Conservation (phyloP, 208 protist genomes). For the Trypanosoma mega region DNA sequence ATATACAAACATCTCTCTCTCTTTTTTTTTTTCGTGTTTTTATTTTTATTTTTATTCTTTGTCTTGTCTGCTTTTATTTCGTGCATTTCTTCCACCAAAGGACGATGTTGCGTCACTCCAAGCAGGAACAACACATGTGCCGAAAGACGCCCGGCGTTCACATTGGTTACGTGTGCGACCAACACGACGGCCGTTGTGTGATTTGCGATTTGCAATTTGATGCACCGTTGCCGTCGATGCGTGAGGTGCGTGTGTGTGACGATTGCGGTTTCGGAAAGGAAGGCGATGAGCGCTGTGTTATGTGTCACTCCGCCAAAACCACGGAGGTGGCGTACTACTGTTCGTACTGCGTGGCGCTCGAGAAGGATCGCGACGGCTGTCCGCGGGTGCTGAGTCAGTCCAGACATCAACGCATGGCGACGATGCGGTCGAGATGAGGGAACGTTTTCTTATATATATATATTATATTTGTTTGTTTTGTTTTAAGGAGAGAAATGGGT, state of each 20-base stretch:
- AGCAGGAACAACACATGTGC: slow-evolving; percentile 87
- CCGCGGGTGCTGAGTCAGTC: slow-evolving; percentile 80
- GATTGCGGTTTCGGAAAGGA: slow-evolving; percentile 81
- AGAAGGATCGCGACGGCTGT: slow-evolving; percentile 89
- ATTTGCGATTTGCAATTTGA: slow-evolving; percentile 87
- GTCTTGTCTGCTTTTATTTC: neutral
- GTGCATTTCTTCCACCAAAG: neutral
- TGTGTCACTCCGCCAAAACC: slow-evolving; percentile 62
- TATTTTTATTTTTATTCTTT: neutral
- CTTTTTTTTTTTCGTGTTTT: slow-evolving; percentile 11
- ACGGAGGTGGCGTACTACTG: slow-evolving; percentile 90
- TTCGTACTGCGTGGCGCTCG: slow-evolving; percentile 78
- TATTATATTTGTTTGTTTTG: slow-evolving; percentile 3
- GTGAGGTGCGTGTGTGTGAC: slow-evolving; percentile 79
- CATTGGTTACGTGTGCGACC: slow-evolving; percentile 78
- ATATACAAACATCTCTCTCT: neutral
- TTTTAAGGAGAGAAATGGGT: neutral
- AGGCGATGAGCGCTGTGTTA: slow-evolving; percentile 81
- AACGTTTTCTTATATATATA: neutral
- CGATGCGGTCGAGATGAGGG: slow-evolving; percentile 30
- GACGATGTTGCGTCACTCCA: slow-evolving; percentile 78
- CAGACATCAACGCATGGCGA: slow-evolving; percentile 64
- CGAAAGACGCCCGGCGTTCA: slow-evolving; percentile 69
- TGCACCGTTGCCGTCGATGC: slow-evolving; percentile 72
- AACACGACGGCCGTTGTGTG: slow-evolving; percentile 88